Percentiles rank a stretch among this genome's conserved stretches.
These are phyloP conservation scores for Rhizopogon roseolus DNA, from an alignment of 768 basidiomycete species.

Conservation along the genomic window DNA sequence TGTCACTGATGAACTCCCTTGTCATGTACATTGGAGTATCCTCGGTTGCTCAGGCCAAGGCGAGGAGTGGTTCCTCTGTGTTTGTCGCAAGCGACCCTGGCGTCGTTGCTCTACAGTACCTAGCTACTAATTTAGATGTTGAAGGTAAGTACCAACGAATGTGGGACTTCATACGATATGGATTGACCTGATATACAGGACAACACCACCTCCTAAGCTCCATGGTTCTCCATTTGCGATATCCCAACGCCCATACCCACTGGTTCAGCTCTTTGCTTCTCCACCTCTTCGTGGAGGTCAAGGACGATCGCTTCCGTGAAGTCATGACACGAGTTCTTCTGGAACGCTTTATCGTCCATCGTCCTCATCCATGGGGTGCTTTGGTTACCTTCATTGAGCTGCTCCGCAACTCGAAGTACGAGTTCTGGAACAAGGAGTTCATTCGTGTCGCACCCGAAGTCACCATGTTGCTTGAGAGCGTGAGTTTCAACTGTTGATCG, in stretches of 20 bases:
- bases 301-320: constrained; percentile 73
- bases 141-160: constrained; percentile 61
- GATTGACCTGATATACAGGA: constrained; percentile 40
- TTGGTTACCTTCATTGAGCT: constrained; percentile 92
- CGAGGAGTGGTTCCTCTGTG: constrained; percentile 72
- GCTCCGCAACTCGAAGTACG: constrained; percentile 84
- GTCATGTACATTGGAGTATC: constrained; percentile 97
- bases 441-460: constrained; percentile 84
- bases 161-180: not conserved
- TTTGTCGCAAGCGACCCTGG: constrained; percentile 84
- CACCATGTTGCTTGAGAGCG: constrained; percentile 78
- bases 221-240: constrained; percentile 92
- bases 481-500: constrained; percentile 33
- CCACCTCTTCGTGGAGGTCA: constrained; percentile 78
- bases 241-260: constrained; percentile 97
- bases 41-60: constrained; percentile 85
- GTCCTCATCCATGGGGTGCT: constrained; percentile 96
- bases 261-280: constrained; percentile 95
- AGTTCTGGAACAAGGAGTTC: constrained; percentile 88
- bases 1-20: constrained; percentile 86
- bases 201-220: constrained; percentile 93
- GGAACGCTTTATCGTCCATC: constrained; percentile 89
- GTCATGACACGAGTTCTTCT: constrained; percentile 86
- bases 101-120: constrained; percentile 77
- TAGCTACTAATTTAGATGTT: constrained; percentile 78